Evolutionary conservation across 2,329 filamentous ascomycete species (phyloP).

Genomic region (Trichoderma endophyticum): DNA sequence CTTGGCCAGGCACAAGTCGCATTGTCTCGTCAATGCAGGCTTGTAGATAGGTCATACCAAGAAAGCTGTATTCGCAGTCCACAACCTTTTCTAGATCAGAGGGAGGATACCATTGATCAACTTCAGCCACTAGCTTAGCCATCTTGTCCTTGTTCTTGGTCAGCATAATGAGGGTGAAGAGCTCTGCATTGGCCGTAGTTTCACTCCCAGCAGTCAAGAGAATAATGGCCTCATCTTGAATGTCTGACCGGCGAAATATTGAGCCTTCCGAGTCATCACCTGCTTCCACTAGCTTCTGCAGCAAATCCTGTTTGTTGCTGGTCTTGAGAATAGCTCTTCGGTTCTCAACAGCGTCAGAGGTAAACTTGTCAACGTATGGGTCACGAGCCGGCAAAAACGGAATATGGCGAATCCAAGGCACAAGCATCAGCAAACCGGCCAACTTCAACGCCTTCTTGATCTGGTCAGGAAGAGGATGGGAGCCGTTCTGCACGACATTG

Average conservation of each 20-base stretch:
- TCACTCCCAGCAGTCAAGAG: not conserved
- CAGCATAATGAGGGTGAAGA: not conserved
- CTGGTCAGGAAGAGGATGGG: not conserved
- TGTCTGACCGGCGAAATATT: not conserved
- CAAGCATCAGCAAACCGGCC: not conserved
- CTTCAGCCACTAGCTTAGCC: not conserved
- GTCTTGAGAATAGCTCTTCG: not conserved
- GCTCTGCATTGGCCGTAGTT: not conserved
- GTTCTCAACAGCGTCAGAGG: not conserved
- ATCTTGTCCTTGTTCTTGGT: not conserved
- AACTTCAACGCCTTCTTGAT: not conserved
- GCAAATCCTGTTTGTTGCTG: not conserved
- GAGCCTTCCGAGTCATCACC: not conserved
- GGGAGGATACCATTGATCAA: not conserved
- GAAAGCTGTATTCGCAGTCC: not conserved
- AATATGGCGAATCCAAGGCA: not conserved
- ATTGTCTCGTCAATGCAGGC: not conserved
- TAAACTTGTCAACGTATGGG: not conserved
- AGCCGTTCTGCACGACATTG: not conserved
- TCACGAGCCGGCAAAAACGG: not conserved
- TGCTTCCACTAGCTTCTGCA: not conserved
- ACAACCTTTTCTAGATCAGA: not conserved
- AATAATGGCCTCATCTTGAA: not conserved
- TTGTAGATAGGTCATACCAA: not conserved
- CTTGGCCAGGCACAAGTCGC: not conserved